Conservation (phyloP, 768 basidiomycete species). For the Rubroboletus pulcherrimus region DNA sequence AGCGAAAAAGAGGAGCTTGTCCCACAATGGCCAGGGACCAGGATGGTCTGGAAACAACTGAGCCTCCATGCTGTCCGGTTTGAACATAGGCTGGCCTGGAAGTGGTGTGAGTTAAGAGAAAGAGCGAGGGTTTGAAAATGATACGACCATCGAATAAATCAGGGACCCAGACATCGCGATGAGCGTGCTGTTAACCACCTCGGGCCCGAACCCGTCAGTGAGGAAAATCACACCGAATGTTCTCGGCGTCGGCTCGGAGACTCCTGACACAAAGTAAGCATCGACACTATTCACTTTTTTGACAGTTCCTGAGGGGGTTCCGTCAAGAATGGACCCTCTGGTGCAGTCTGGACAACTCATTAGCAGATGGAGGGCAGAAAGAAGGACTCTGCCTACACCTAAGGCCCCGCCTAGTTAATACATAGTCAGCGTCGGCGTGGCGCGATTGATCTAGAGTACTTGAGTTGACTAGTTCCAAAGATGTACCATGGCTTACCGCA, state of each 20-base stretch:
- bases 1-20: constrained; percentile 15
- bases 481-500: too few relatives aligned
- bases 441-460: too few relatives aligned
- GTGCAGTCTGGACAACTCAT: constrained; percentile 29
- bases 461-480: too few relatives aligned
- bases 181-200: constrained; percentile 50
- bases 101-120: not conserved
- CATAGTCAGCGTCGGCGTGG: too few relatives aligned
- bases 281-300: constrained; percentile 29
- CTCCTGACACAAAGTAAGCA: constrained; percentile 41
- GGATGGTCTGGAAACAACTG: constrained; percentile 29
- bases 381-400: not conserved
- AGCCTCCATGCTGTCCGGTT: constrained; percentile 25
- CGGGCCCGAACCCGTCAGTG: constrained; percentile 56
- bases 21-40: constrained; percentile 17
- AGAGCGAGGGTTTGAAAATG: not conserved
- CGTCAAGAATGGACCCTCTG: constrained; percentile 41
- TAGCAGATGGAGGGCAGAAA: not conserved
- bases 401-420: too few relatives aligned
- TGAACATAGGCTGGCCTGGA: constrained; percentile 30
- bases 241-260: not conserved
- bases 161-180: constrained; percentile 63
- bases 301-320: constrained; percentile 43
- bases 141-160: constrained; percentile 53
- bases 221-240: constrained; percentile 45